Percentiles rank a stretch among this genome's conserved stretches.
Conservation (phyloP, 352 stramenopile species). For the Pseudoperonospora humuli region DNA sequence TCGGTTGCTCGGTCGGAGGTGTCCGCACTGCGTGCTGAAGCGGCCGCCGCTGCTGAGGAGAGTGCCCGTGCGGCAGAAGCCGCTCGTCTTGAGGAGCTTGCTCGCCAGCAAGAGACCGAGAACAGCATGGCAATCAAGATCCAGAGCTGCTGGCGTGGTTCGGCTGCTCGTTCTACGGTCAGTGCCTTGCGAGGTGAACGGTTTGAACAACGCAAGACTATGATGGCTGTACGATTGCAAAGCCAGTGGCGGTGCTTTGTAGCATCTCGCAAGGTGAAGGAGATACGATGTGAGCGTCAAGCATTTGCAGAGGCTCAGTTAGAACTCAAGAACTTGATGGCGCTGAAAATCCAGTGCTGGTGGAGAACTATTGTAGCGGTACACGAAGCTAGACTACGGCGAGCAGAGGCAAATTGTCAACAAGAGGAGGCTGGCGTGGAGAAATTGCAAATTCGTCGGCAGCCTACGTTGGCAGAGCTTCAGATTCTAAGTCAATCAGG, state of each 20-base stretch:
- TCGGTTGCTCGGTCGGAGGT: conserved; percentile 10
- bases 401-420: neutral
- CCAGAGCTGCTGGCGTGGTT: conserved; percentile 24
- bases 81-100: neutral
- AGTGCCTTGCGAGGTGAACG: neutral
- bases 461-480: conserved; percentile 38
- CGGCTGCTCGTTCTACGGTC: conserved; percentile 8
- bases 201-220: neutral
- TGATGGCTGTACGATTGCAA: conserved; percentile 13
- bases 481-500: conserved; percentile 39
- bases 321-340: conserved; percentile 16
- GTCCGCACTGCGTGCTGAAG: neutral
- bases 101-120: conserved; percentile 1
- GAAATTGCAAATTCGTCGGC: conserved; percentile 7
- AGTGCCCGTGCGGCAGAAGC: neutral
- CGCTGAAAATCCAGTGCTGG: conserved; percentile 18
- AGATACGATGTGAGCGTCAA: conserved; percentile 3
- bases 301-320: neutral
- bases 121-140: conserved; percentile 19
- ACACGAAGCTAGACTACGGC: neutral
- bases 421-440: conserved; percentile 1
- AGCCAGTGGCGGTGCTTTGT: conserved; percentile 9
- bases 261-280: conserved; percentile 10
- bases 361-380: conserved; percentile 8
- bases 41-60: neutral